Evolutionary conservation across 2,329 filamentous ascomycete genomes (phyloP).

Genomic region (Plectosphaerella plurivora): DNA sequence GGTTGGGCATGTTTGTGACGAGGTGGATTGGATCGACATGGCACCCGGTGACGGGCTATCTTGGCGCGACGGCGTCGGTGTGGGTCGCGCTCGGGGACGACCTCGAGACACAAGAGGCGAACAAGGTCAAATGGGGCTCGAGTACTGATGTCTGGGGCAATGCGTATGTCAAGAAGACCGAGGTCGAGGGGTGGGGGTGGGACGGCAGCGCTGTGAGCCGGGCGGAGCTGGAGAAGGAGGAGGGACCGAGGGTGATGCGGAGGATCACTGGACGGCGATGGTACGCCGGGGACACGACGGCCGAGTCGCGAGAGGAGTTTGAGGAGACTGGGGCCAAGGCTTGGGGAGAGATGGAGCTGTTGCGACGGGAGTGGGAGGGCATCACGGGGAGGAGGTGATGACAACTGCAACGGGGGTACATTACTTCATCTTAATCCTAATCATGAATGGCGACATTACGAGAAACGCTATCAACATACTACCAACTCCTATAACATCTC

Average conservation of each 20-base stretch:
- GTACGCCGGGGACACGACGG: constrained; percentile 53
- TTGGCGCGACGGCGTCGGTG: constrained; percentile 68
- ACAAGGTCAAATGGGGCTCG: constrained; percentile 79
- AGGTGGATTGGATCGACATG: constrained; percentile 82
- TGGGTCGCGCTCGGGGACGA: constrained; percentile 70
- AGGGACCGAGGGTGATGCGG: constrained; percentile 39
- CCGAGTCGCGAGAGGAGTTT: constrained; percentile 57
- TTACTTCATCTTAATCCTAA: background rate
- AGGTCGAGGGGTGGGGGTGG: constrained; percentile 84
- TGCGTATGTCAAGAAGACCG: constrained; percentile 66
- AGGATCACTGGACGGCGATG: constrained; percentile 55
- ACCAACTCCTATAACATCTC: too few species aligned
- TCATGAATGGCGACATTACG: background rate
- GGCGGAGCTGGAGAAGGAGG: constrained; percentile 39
- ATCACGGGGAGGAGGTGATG: constrained; percentile 12
- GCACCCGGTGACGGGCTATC: constrained; percentile 75
- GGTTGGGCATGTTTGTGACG: constrained; percentile 62
- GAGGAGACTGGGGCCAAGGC: constrained; percentile 54
- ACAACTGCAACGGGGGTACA: background rate
- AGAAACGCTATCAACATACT: background rate
- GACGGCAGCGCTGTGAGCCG: constrained; percentile 51
- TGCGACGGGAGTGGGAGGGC: constrained; percentile 64
- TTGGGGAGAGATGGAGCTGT: constrained; percentile 68
- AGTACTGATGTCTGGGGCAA: constrained; percentile 55
- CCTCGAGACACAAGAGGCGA: constrained; percentile 50